Evolutionary conservation across 2,329 filamentous ascomycete species (phyloP).

Genomic region (Colletotrichum shisoi): DNA sequence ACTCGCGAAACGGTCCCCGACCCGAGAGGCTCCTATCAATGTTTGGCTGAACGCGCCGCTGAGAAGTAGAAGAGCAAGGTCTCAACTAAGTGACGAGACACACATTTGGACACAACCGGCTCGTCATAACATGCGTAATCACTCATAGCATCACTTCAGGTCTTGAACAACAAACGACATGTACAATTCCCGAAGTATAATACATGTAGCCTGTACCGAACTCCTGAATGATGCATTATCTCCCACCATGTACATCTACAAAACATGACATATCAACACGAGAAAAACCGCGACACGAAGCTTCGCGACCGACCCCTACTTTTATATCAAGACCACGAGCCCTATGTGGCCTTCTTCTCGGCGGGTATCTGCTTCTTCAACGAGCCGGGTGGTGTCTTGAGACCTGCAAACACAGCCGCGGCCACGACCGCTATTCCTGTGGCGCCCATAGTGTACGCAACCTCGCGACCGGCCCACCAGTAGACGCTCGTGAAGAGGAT

Average conservation of each 20-base stretch:
- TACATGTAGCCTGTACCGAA: constrained; percentile 12
- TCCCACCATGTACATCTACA: constrained; percentile 18
- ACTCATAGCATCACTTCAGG: not conserved
- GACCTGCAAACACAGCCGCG: constrained; percentile 71
- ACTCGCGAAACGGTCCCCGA: too few relatives aligned
- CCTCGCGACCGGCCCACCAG: constrained; percentile 94
- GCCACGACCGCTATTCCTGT: constrained; percentile 80
- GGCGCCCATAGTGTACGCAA: constrained; percentile 83
- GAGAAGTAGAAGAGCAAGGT: too few relatives aligned
- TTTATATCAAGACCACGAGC: too few relatives aligned
- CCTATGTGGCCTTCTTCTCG: constrained; percentile 34
- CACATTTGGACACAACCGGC: too few relatives aligned
- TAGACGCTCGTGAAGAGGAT: constrained; percentile 93
- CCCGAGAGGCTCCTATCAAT: too few relatives aligned
- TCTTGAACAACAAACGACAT: constrained; percentile 35
- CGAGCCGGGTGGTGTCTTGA: constrained; percentile 69
- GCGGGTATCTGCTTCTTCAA: constrained; percentile 40
- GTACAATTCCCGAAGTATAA: constrained; percentile 8
- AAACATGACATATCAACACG: not conserved
- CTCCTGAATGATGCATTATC: constrained; percentile 24
- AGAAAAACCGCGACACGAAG: not conserved
- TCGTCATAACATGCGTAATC: too few relatives aligned
- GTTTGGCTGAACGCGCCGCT: too few relatives aligned
- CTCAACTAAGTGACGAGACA: too few relatives aligned
- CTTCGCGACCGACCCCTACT: not conserved